Evolutionary conservation across 2,329 filamentous ascomycete species (phyloP), one percentile per base, ranked within the genome.

Genomic region (Huntiella moniliformis): DNA sequence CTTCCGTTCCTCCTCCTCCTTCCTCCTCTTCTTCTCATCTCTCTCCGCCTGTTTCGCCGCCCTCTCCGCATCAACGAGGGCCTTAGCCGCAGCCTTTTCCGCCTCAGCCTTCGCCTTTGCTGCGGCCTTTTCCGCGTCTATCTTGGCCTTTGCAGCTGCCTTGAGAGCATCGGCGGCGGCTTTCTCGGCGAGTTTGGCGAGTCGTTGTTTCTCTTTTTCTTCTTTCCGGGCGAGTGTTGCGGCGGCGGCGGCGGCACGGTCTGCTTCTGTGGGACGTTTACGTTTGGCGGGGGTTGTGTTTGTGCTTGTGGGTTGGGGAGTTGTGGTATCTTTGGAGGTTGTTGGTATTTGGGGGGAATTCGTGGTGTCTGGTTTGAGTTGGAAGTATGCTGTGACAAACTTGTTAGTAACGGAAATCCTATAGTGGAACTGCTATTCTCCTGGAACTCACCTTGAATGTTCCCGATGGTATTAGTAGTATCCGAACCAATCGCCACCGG

Each of bases 11-110:
- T 68, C 67, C 37, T 71, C 67, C 36, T 72, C 69, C 54, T 67
- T 70, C 52, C 69, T 65, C 28, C 60, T 60, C 53, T 62, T 66
- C 55, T 69, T 70, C 50, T 63, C 63, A 11, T 63, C 62, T 8
- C 59, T 60, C 50, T 68, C 65, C 39, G 63, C 59, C 37, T 56
- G 55, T 47, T 58, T 60, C 35, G 62, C 59, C 0, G 60, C 63
- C 51, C 60, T 60, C 42, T 64, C 61, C 47, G 63, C 63, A 45
- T 61, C 63, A 45, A 64, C 63, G 47, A 60, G 61, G 42, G 61
- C 60, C 47, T 61, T 62, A 34, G 62, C 59, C 11, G 63, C 61
- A 10, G 63, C 58, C 48, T 65, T 61, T 44, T 58, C 61, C 18
- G 56, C 56, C 5, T 57, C 56, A 8, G 56, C 58, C 4, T 56